Evolutionary conservation across 352 stramenopile species (phyloP).

Genomic region (Phytopythium helicoides): DNA sequence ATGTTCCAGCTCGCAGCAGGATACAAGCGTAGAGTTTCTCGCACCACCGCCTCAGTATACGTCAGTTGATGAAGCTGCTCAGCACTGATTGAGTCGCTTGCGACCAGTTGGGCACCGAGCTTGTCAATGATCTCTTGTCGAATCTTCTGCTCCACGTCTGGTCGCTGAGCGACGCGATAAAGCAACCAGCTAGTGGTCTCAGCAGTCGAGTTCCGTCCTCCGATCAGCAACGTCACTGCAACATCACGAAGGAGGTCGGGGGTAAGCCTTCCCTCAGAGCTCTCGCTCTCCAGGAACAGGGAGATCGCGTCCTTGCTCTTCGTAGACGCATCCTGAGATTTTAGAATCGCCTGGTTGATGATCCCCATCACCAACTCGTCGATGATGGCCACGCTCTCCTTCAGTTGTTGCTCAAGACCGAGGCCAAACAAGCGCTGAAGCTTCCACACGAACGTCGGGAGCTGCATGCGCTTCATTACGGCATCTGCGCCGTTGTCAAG

Average conservation of each 20-base stretch:
- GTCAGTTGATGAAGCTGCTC: background rate
- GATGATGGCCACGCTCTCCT: slow-evolving; percentile 29
- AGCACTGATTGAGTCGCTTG: background rate
- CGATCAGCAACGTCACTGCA: slow-evolving; percentile 64
- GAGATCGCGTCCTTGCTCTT: slow-evolving; percentile 8
- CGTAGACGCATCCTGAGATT: too few relatives aligned
- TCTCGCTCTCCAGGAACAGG: slow-evolving; percentile 15
- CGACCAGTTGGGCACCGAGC: background rate
- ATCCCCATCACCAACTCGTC: slow-evolving; percentile 21
- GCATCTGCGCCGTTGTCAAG: slow-evolving; percentile 27
- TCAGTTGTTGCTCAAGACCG: slow-evolving; percentile 20
- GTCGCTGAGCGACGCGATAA: slow-evolving; percentile 51
- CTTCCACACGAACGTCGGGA: slow-evolving; percentile 32
- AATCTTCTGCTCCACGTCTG: slow-evolving; percentile 37
- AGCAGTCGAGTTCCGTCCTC: slow-evolving; percentile 63
- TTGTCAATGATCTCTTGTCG: slow-evolving; percentile 17
- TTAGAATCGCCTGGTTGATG: background rate
- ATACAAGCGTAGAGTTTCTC: slow-evolving; percentile 6
- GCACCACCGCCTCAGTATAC: slow-evolving; percentile 4
- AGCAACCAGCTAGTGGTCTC: slow-evolving; percentile 62
- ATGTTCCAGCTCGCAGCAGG: slow-evolving; percentile 30
- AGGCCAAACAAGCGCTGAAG: slow-evolving; percentile 30
- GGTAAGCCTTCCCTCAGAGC: slow-evolving; percentile 14
- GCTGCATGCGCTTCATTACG: slow-evolving; percentile 7
- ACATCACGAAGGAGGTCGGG: slow-evolving; percentile 50